Evolutionary conservation across 1,284 basidiomycete genomes (phyloP), one percentile per base, ranked within the genome.

Genomic region (Cryptococcus wingfieldii): DNA sequence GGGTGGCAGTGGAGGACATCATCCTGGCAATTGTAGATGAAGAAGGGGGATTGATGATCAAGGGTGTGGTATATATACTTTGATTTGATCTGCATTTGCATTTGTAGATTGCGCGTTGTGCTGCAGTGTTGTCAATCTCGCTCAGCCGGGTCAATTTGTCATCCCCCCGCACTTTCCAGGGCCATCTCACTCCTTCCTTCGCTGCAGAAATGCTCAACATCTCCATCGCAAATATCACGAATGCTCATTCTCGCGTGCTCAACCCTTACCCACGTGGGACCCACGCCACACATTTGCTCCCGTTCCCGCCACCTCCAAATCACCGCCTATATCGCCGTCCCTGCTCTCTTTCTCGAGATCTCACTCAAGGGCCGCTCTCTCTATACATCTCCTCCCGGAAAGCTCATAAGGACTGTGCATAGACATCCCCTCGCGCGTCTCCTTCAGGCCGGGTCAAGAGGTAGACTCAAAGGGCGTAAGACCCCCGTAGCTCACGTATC

Each of bases 401-500:
- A 16, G 44, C 38, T 47, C 37, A 28, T 7, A 37, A 41, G 53
- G 47, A 37, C 19, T 34, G n/a, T 42, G 39, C 44, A 38, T 49
- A 34, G 43, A 34, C 23, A 3, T 23, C 23, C 23, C 23, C 47
- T 38, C 41, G 43, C 42, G 38, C n/a, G 34, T 39, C 45, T 37
- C 18, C 43, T 27, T 31, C 44, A 46, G 12, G 13, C 25, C 42
- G 47, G 45, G 37, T 28, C 31, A 34, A 47, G 51, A 55, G 59
- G 59, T 31, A 58, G 57, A 61, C 46, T 34, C 51, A 64, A 34
- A 42, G 47, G 31, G 51, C 45, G 44, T 52, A 38, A 50, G 50
- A 60, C 19, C 46, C 34, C 42, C 51, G 47, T 51, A 59, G 70
- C 69, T 72, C 70, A 75, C 71, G 73, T 75, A 75, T 75, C 73